phyloP scores from a whole-genome alignment of 805 yeast species.

The Sugiyamaella qingdaonensis region DNA sequence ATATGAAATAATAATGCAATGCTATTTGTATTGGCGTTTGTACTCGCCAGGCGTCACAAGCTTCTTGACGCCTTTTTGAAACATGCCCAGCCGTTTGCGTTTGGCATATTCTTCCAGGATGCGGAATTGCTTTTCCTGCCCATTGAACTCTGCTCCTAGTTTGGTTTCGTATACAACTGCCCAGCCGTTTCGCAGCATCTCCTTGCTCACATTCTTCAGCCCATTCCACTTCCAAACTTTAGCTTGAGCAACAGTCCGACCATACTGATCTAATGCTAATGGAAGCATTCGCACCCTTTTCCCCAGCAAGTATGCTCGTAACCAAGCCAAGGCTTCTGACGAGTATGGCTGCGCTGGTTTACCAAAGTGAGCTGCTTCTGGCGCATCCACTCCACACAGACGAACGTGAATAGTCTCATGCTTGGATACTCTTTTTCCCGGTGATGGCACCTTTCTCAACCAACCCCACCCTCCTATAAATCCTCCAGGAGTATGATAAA shows the following conservation, averaged over 20 bases:
- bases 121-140: slow-evolving; percentile 57
- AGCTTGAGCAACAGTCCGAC: slow-evolving; percentile 79
- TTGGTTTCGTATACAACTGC: slow-evolving; percentile 87
- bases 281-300: slow-evolving; percentile 72
- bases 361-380: slow-evolving; percentile 93
- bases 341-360: slow-evolving; percentile 85
- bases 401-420: slow-evolving; percentile 75
- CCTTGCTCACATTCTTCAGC: slow-evolving; percentile 73
- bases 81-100: slow-evolving; percentile 56
- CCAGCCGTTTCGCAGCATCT: slow-evolving; percentile 79
- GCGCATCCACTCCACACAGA: slow-evolving; percentile 93
- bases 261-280: slow-evolving; percentile 79
- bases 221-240: slow-evolving; percentile 60
- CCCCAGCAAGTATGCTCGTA: slow-evolving; percentile 61
- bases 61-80: slow-evolving; percentile 47
- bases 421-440: slow-evolving; percentile 43
- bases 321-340: slow-evolving; percentile 80
- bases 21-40: slow-evolving; percentile 38
- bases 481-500: slow-evolving; percentile 95
- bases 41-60: slow-evolving; percentile 75
- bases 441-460: slow-evolving; percentile 63
- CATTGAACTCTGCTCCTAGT: slow-evolving; percentile 80
- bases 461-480: slow-evolving; percentile 87
- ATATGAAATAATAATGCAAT: background rate
- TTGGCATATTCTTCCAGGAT: slow-evolving; percentile 60